A percentile compares a stretch with the other conserved stretches of the same genome.
These are phyloP conservation scores for Mycena belliarum DNA, from an alignment of 768 basidiomycete species.

Conservation along the genomic window DNA sequence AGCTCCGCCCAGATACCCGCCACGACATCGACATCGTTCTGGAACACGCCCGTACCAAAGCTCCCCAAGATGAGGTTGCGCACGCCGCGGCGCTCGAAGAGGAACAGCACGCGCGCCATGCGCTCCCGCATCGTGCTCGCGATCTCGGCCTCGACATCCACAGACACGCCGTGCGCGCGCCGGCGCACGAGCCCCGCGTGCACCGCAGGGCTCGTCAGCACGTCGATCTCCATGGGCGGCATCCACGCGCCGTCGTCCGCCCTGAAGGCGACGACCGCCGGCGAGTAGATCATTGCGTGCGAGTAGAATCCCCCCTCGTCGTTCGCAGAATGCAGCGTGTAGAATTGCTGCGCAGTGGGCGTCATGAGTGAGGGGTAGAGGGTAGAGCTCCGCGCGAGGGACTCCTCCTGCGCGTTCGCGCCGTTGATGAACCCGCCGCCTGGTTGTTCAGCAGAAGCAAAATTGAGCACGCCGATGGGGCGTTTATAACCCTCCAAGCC, in stretches of 20 bases:
- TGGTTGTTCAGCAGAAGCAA: slow-evolving; percentile 73
- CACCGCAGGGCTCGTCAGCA: slow-evolving; percentile 58
- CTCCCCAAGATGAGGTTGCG: slow-evolving; percentile 51
- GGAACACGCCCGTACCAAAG: not conserved
- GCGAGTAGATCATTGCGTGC: slow-evolving; percentile 58
- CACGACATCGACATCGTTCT: not conserved
- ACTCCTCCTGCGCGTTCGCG: slow-evolving; percentile 80
- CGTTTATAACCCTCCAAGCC: slow-evolving; percentile 17
- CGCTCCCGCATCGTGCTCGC: slow-evolving; percentile 48
- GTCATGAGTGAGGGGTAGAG: slow-evolving; percentile 65
- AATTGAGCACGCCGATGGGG: slow-evolving; percentile 68
- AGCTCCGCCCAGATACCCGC: not conserved
- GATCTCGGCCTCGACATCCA: slow-evolving; percentile 9
- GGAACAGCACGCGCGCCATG: slow-evolving; percentile 52
- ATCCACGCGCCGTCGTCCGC: slow-evolving; percentile 47
- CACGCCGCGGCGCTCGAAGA: slow-evolving; percentile 50
- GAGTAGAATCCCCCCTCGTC: slow-evolving; percentile 33
- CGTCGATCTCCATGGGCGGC: slow-evolving; percentile 44
- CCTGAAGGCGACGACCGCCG: slow-evolving; percentile 45
- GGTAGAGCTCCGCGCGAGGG: slow-evolving; percentile 74
- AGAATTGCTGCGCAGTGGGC: slow-evolving; percentile 57
- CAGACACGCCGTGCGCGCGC: not conserved
- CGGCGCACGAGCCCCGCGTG: slow-evolving; percentile 29
- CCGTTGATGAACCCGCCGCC: slow-evolving; percentile 67
- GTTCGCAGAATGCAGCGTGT: slow-evolving; percentile 55